Conservation (phyloP, 2,329 filamentous ascomycete genomes). For the Colletotrichum eleusines region DNA sequence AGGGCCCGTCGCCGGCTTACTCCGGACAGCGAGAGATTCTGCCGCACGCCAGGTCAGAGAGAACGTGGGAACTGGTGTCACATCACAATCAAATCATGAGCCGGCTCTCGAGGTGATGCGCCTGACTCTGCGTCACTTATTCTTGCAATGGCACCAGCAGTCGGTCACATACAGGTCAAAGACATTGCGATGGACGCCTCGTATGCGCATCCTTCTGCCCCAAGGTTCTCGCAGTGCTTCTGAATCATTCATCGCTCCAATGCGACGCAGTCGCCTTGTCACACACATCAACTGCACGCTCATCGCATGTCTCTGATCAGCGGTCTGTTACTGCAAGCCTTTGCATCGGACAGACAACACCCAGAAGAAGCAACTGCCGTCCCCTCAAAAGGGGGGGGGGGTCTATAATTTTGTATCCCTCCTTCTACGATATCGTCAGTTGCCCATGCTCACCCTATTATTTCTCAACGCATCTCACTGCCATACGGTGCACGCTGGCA, state of each 20-base stretch:
- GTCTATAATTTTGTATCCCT: neutral
- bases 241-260: constrained; percentile 2
- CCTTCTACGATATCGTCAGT: neutral
- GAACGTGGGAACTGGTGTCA: constrained; percentile 5
- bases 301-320: constrained; percentile 22
- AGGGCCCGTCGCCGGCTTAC: constrained; percentile 31
- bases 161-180: constrained; percentile 12
- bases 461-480: neutral
- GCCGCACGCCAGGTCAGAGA: constrained; percentile 7
- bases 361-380: constrained; percentile 1
- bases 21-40: constrained; percentile 23
- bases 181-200: constrained; percentile 16
- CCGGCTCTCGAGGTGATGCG: neutral
- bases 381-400: too few relatives aligned
- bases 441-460: neutral
- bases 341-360: constrained; percentile 5
- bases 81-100: constrained; percentile 18
- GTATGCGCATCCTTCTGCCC: constrained; percentile 13
- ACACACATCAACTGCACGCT: constrained; percentile 11
- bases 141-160: constrained; percentile 11
- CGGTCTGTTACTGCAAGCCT: constrained; percentile 11
- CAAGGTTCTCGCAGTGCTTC: too few relatives aligned
- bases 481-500: neutral
- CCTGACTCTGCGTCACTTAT: neutral
- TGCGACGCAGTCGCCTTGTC: constrained; percentile 17